Evolutionary conservation across 163 green algal species (phyloP), one percentile per base, ranked within the genome.

Genomic region (Dunaliella salina): DNA sequence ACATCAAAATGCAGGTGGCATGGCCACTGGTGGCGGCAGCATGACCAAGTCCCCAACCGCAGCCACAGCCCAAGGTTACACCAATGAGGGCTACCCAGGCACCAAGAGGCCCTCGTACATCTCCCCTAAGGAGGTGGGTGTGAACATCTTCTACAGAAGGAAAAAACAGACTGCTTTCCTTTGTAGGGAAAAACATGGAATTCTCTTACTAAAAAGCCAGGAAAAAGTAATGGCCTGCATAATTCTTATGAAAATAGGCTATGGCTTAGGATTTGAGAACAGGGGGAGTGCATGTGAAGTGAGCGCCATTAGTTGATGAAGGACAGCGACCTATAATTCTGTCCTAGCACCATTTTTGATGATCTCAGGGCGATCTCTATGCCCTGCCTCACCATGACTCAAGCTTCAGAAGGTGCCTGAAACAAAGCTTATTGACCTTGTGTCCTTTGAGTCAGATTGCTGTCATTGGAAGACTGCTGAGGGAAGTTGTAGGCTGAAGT

Each of bases 1-100:
- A 8, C 40, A 15, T 15, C 40, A 8, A 8, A 50, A 75, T 75
- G 63, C 86, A 34, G 88, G 88, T 63, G 88, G 88, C 72, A 63
- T 89, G 69, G 83, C 80, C 45, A 78, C 17, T 11, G 89, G 89
- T 50, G 85, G 85, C 24, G 89, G 89, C 20, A 85, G 46, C 46
- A 85, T 87, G 35, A 82, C 89, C 40, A 92, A 92, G 89, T 87
- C 75, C 78, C 34, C 87, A 79, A 88, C 89, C 5, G 46, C 30
- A 0, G 78, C 85, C 18, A 81, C 57, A 33, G 57, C 50, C 20
- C 59, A 85, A 63, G 83, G 83, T 22, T 85, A 85, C 83, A 81
- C 83, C 32, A 63, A 81, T 15, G 83, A 85, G 83, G 67, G 67
- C 63, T 85, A 79, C 83, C 83, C 83, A 34, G 83, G 83, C 83